A percentile compares a stretch with the other conserved stretches of the same genome.
Conservation (phyloP, 2,329 filamentous ascomycete genomes). For the Pseudocercospora macadamiae region DNA sequence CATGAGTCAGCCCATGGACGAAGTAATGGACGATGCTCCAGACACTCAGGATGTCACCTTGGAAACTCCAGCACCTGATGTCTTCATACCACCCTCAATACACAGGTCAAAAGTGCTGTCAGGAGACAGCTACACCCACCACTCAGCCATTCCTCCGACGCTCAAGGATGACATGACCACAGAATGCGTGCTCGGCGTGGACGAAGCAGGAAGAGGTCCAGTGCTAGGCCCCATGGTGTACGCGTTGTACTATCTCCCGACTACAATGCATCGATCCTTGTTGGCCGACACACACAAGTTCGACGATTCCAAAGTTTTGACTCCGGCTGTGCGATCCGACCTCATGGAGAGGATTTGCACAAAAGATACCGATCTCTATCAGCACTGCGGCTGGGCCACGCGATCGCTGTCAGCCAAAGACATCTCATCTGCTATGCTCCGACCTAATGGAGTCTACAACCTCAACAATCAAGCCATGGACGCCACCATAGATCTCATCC, state of each 20-base stretch:
- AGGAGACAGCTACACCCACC: slow-evolving; percentile 53
- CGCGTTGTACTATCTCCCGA: slow-evolving; percentile 70
- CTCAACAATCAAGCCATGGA: slow-evolving; percentile 96
- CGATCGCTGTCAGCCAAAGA: slow-evolving; percentile 79
- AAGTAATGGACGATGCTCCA: slow-evolving; percentile 33
- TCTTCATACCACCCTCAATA: slow-evolving; percentile 55
- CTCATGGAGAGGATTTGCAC: slow-evolving; percentile 76
- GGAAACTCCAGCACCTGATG: slow-evolving; percentile 38
- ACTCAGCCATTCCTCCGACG: slow-evolving; percentile 47
- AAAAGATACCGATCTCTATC: slow-evolving; percentile 58
- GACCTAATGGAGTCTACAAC: slow-evolving; percentile 70
- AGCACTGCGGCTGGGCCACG: slow-evolving; percentile 80
- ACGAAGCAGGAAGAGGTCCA: slow-evolving; percentile 91
- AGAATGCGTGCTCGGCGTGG: slow-evolving; percentile 81
- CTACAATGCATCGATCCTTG: slow-evolving; percentile 68
- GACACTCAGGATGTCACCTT: slow-evolving; percentile 37
- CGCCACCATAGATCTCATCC: slow-evolving; percentile 81
- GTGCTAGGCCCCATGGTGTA: slow-evolving; percentile 81
- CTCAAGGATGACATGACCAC: slow-evolving; percentile 49
- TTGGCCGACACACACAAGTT: slow-evolving; percentile 81
- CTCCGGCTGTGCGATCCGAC: slow-evolving; percentile 72
- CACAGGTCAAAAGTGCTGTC: slow-evolving; percentile 42
- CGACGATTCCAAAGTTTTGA: slow-evolving; percentile 93
- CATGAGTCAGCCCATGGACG: slow-evolving; percentile 29
- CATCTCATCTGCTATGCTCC: slow-evolving; percentile 78